phyloP scores from a whole-genome alignment of 371 early-diverging fungal species.

The Apophysomyces sp. region DNA sequence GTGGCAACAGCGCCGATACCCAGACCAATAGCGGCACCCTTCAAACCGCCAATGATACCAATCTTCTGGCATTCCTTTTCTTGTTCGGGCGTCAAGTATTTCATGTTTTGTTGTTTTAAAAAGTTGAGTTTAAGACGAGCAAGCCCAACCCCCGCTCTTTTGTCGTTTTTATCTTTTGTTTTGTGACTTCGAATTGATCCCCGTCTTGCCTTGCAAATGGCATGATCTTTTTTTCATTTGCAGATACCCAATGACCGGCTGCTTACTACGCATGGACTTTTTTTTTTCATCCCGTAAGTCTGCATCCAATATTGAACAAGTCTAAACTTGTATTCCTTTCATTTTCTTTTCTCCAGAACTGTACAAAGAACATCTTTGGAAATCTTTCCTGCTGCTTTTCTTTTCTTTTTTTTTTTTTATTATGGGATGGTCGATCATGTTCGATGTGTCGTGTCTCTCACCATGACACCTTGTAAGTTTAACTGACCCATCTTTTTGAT shows the following conservation, averaged over 20 bases:
- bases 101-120: neutral
- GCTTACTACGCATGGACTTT: neutral
- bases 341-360: too few species aligned
- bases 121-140: neutral
- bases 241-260: neutral
- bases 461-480: too few species aligned
- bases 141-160: constrained; percentile 1
- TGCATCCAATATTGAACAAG: neutral
- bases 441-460: too few species aligned
- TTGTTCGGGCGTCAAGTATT: constrained; percentile 28
- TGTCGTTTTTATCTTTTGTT: neutral
- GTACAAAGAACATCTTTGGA: too few species aligned
- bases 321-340: too few species aligned
- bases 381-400: too few species aligned
- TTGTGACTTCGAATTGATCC: constrained; percentile 1
- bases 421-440: too few species aligned
- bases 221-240: neutral
- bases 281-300: neutral
- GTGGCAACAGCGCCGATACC: constrained; percentile 45
- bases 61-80: constrained; percentile 24
- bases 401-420: too few species aligned
- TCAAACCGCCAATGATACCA: constrained; percentile 29
- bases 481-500: too few species aligned
- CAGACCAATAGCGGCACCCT: constrained; percentile 47
- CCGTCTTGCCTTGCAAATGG: neutral